These are phyloP conservation scores for Globisporangium cederbergense DNA, from an alignment of 352 stramenopile genomes.

Conservation along the genomic window DNA sequence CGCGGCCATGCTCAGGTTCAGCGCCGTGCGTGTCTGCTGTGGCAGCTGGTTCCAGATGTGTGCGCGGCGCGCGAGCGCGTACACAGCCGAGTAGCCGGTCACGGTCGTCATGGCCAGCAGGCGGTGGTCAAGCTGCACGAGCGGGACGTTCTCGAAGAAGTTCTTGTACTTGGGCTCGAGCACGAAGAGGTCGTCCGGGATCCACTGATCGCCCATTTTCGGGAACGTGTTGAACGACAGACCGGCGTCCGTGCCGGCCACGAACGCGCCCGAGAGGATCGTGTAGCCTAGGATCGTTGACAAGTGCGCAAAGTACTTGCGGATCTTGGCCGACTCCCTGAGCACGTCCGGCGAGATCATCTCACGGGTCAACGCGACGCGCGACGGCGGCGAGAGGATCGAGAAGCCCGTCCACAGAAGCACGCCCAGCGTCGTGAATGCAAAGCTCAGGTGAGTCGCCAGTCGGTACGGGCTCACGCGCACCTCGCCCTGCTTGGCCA, in stretches of 20 bases:
- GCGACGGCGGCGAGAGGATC: constrained; percentile 77
- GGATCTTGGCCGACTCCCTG: constrained; percentile 57
- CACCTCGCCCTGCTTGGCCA: constrained; percentile 91
- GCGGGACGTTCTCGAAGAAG: constrained; percentile 97
- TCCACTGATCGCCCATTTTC: constrained; percentile 94
- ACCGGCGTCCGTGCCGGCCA: constrained; percentile 98
- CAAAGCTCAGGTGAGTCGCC: constrained; percentile 95
- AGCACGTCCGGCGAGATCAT: constrained; percentile 81
- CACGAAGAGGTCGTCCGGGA: constrained; percentile 92
- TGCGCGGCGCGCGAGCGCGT: constrained; percentile 58
- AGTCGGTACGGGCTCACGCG: constrained; percentile 97
- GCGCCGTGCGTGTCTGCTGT: constrained; percentile 59
- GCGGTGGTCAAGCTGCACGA: constrained; percentile 96
- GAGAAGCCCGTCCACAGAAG: constrained; percentile 95
- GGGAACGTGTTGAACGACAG: constrained; percentile 98
- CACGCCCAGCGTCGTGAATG: constrained; percentile 95
- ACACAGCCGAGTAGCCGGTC: constrained; percentile 59
- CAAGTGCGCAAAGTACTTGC: constrained; percentile 58
- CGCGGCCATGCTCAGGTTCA: constrained; percentile 78
- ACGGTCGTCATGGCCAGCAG: constrained; percentile 92
- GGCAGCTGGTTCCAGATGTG: constrained; percentile 88
- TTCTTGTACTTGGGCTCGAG: constrained; percentile 91
- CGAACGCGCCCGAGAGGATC: constrained; percentile 91
- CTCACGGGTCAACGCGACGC: constrained; percentile 51
- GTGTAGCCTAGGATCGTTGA: constrained; percentile 75